Conservation (phyloP, 331 rosid species). For the Quercus phellos region DNA sequence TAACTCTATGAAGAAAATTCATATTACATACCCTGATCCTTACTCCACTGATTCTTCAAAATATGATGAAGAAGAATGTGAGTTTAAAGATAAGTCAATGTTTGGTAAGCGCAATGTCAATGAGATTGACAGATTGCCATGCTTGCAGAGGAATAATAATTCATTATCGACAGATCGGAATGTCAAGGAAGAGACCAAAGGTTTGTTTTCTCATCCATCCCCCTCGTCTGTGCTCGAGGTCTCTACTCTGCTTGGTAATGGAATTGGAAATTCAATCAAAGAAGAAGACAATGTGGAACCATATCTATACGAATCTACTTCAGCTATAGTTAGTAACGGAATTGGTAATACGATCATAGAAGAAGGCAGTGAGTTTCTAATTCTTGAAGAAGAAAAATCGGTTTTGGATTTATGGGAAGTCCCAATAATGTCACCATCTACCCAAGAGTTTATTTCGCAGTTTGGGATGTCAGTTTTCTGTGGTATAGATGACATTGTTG, state of each 20-base stretch:
- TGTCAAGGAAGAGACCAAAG: constrained; percentile 12
- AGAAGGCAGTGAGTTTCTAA: constrained; percentile 2
- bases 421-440: too few species aligned
- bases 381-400: constrained; percentile 19
- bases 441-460: too few species aligned
- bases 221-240: constrained; percentile 65
- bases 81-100: not conserved
- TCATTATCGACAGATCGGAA: not conserved
- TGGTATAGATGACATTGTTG: constrained; percentile 4
- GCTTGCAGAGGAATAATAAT: constrained; percentile 1
- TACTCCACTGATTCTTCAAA: constrained; percentile 73
- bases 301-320: constrained; percentile 31
- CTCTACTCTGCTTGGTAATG: constrained; percentile 16
- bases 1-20: constrained; percentile 36
- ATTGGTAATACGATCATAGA: constrained; percentile 9
- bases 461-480: too few species aligned
- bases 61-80: constrained; percentile 37
- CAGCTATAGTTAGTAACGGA: constrained; percentile 16
- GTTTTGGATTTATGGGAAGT: not conserved
- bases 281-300: constrained; percentile 11
- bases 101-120: constrained; percentile 26
- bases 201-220: constrained; percentile 34
- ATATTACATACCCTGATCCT: constrained; percentile 57
- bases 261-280: constrained; percentile 10
- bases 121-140: constrained; percentile 33